These are phyloP conservation scores for Nakaseomyces delphensis DNA, from an alignment of 1,139 yeast species.

Conservation along the genomic window DNA sequence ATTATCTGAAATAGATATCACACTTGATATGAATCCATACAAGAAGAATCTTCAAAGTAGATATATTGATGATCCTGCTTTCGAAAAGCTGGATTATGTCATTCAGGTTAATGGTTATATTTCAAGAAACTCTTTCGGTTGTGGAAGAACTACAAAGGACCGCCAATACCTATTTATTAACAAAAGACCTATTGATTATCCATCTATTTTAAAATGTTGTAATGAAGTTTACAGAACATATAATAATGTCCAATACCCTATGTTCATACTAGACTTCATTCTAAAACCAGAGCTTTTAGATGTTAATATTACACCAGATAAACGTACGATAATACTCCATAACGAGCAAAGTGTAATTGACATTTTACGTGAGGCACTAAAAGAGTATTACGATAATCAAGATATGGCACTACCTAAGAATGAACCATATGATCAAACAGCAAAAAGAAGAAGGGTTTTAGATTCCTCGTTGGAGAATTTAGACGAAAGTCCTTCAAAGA, in stretches of 20 bases:
- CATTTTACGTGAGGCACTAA: constrained; percentile 37
- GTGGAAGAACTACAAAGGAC: constrained; percentile 61
- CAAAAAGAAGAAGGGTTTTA: constrained; percentile 9
- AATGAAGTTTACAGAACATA: constrained; percentile 66
- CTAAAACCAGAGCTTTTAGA: constrained; percentile 52
- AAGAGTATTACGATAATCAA: constrained; percentile 38
- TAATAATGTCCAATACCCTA: constrained; percentile 69
- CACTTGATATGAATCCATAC: constrained; percentile 27
- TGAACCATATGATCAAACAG: constrained; percentile 7
- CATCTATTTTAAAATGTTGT: constrained; percentile 47
- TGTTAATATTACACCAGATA: constrained; percentile 87
- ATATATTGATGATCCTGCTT: constrained; percentile 14
- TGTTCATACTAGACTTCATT: constrained; percentile 52
- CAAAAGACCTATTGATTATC: constrained; percentile 60
- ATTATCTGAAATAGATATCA: constrained; percentile 40
- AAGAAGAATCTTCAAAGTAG: constrained; percentile 16
- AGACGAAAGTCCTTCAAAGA: constrained; percentile 4
- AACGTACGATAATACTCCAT: constrained; percentile 61
- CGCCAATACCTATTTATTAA: constrained; percentile 71
- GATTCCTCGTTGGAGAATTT: not conserved
- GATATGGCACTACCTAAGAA: constrained; percentile 34
- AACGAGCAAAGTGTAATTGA: constrained; percentile 54
- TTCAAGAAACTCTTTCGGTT: constrained; percentile 70
- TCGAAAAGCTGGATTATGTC: constrained; percentile 20
- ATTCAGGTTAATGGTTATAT: constrained; percentile 49